Percentiles rank a stretch among this genome's conserved stretches.
phyloP scores from a whole-genome alignment of 495 filamentous ascomycete species.

The Penicillium taxi region DNA sequence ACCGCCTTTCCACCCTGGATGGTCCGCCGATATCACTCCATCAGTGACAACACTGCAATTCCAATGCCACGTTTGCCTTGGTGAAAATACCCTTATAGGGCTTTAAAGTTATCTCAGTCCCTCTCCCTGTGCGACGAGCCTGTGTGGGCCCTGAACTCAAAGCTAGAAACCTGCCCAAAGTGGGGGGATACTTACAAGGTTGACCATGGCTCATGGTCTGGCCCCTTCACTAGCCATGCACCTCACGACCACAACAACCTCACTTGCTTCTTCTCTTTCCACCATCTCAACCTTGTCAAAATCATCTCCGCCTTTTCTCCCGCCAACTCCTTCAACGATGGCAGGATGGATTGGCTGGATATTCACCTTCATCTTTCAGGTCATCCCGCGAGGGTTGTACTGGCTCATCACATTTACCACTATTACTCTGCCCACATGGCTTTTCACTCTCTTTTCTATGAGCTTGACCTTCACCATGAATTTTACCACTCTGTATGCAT shows the following conservation, averaged over 20 bases:
- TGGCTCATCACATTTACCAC: slow-evolving; percentile 78
- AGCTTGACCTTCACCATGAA: slow-evolving; percentile 97
- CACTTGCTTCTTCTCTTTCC: slow-evolving; percentile 12
- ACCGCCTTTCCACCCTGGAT: too few species aligned
- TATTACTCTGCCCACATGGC: slow-evolving; percentile 78
- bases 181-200: neutral
- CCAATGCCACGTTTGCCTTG: too few species aligned
- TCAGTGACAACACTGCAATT: too few species aligned
- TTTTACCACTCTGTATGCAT: slow-evolving; percentile 83
- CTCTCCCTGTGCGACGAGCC: too few species aligned
- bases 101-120: too few species aligned
- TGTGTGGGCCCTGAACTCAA: too few species aligned
- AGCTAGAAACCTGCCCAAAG: too few species aligned
- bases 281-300: slow-evolving; percentile 7
- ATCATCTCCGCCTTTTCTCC: slow-evolving; percentile 23
- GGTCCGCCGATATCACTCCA: too few species aligned
- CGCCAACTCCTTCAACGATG: slow-evolving; percentile 34
- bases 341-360: slow-evolving; percentile 39
- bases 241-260: slow-evolving; percentile 14
- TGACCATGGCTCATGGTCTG: slow-evolving; percentile 14
- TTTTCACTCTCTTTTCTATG: slow-evolving; percentile 92
- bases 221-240: slow-evolving; percentile 19
- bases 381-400: slow-evolving; percentile 68
- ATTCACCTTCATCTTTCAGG: slow-evolving; percentile 36
- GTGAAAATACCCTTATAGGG: too few species aligned